phyloP scores from a whole-genome alignment of 2,329 filamentous ascomycete genomes.

The Hypoxylon sp. region DNA sequence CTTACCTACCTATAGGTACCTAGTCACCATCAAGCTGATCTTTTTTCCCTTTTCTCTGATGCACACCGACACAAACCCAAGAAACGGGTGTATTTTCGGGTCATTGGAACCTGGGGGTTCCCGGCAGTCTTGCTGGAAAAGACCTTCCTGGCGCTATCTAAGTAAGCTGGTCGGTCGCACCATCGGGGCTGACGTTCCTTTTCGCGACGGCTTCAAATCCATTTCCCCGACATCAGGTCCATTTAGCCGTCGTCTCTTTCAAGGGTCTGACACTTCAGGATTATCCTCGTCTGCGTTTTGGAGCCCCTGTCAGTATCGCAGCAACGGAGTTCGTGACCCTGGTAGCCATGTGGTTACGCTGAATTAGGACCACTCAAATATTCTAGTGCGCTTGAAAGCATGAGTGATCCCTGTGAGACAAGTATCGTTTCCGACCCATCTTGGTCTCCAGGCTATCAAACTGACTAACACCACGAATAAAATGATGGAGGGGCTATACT shows the following conservation, averaged over 20 bases:
- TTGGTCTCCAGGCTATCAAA: slow-evolving; percentile 18
- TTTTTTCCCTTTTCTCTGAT: slow-evolving; percentile 8
- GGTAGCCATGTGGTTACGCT: slow-evolving; percentile 17
- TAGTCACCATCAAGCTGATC: slow-evolving; percentile 24
- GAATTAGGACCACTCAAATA: slow-evolving; percentile 22
- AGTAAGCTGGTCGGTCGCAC: slow-evolving; percentile 6
- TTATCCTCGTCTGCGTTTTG: slow-evolving; percentile 3
- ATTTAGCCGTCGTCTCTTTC: slow-evolving; percentile 9
- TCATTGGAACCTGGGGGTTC: not conserved
- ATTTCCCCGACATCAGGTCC: slow-evolving; percentile 8
- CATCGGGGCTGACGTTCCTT: slow-evolving; percentile 21
- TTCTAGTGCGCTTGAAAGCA: slow-evolving; percentile 16
- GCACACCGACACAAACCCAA: slow-evolving; percentile 35
- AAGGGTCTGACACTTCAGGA: slow-evolving; percentile 16
- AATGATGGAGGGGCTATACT: slow-evolving; percentile 26
- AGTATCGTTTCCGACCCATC: slow-evolving; percentile 36
- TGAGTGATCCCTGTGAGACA: slow-evolving; percentile 37
- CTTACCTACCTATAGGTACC: not conserved
- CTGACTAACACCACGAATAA: slow-evolving; percentile 11
- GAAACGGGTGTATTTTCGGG: slow-evolving; percentile 21
- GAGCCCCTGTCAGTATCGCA: slow-evolving; percentile 7
- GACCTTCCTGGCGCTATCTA: slow-evolving; percentile 1
- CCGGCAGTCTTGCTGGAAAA: not conserved
- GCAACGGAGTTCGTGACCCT: slow-evolving; percentile 10
- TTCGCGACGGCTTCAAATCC: slow-evolving; percentile 19